Base-by-base conservation (phyloP, 768 basidiomycete genomes). In the Mrakia gelida region DNA sequence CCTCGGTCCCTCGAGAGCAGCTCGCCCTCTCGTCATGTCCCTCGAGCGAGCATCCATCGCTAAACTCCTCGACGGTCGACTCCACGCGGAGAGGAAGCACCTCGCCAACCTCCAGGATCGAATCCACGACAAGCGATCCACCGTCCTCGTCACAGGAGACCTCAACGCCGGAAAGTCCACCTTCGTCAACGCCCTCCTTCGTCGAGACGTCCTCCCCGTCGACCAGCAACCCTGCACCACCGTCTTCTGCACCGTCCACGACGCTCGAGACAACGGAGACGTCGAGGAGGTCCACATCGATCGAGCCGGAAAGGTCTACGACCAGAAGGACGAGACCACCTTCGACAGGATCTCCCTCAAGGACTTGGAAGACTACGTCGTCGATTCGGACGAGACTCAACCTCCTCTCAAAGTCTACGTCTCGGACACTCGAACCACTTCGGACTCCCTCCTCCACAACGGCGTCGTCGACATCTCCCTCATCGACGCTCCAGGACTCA, bases 191-290 rank as follows among this genome's bases (percentile, higher is more conserved):
- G 93, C 96, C 7, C 87, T 99, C 49, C 89, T 99, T 7, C 88
- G 94, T 67, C 88, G 94, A 9, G 90, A 93, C 82, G 90, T 97
- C 63, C 93, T 99, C 92, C 95, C 97, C 11, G 91, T 95, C 79
- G 97, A 99, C 84, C 95, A 99, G 83, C 97, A 98, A 83, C 97
- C 97, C 4, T 93, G 95, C 84, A 99, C 97, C 0, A 94, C 94
- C 41, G 91, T 94, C 43, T 99, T 99, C 83, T 96, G 94, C 85
- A 95, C 98, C 85, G 97, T 99, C 1, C 92, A 93, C 80, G 93
- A 95, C 82, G 93, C 92, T 2, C 87, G 90, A 41, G 93, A 93
- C 81, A 93, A 93, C 83, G 85, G 86, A 30, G 91, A 91, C 26
- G 86, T 87, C 72, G 95, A 98, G 84, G 93, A 95, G 84, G 90